Conservation (phyloP, 129 eudicot species). For the Helichrysum umbraculigerum region DNA sequence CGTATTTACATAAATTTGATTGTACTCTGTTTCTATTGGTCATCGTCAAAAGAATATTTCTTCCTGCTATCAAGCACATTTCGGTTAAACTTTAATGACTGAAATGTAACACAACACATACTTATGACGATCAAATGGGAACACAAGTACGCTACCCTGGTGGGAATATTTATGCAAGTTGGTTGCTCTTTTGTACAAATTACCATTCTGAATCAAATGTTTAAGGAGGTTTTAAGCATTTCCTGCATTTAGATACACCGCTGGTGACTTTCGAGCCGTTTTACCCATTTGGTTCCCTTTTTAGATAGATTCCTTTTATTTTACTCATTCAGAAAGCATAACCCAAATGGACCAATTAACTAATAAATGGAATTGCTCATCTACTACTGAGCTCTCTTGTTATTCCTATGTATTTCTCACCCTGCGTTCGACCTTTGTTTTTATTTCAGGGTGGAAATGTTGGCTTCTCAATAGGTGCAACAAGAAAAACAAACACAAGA, state of each 20-base stretch:
- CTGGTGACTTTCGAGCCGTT: neutral
- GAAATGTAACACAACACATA: too few relatives aligned
- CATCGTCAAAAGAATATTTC: too few relatives aligned
- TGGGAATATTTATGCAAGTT: too few relatives aligned
- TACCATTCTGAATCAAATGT: neutral
- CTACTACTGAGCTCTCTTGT: neutral
- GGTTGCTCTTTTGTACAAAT: too few relatives aligned
- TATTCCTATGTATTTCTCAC: neutral
- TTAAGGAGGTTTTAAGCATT: neutral
- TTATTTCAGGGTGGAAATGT: conserved; percentile 57
- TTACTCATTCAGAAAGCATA: neutral
- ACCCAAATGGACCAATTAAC: neutral
- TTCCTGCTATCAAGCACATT: too few relatives aligned
- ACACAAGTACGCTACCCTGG: too few relatives aligned
- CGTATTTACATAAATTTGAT: too few relatives aligned
- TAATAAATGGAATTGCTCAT: neutral
- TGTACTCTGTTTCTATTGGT: too few relatives aligned
- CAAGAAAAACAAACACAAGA: conserved; percentile 43
- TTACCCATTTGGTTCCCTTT: neutral
- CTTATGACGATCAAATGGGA: too few relatives aligned
- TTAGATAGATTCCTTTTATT: neutral
- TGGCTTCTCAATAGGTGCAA: conserved; percentile 83
- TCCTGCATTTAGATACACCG: neutral
- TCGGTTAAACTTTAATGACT: too few relatives aligned
- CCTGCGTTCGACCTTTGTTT: neutral